Percentiles rank a stretch among this genome's conserved stretches.
Evolutionary conservation across 371 early-diverging fungal genomes (phyloP).

Genomic region (Mortierella sp.): DNA sequence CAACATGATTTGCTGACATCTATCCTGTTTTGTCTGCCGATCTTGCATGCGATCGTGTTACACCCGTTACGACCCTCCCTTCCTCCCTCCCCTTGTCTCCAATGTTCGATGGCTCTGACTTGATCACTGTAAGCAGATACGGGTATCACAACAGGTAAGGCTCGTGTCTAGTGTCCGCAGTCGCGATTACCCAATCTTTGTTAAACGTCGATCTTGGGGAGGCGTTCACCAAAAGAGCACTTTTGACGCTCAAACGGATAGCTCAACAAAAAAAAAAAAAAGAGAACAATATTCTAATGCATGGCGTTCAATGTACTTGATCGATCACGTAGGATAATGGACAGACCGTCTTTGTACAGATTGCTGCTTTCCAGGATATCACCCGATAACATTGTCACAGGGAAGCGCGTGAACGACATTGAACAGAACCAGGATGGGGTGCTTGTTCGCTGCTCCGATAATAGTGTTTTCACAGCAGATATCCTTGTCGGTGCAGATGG

Average conservation of each 20-base stretch:
- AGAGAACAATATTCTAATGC: no score
- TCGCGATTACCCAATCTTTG: not conserved
- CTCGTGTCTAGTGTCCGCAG: not conserved
- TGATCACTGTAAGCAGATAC: conserved; percentile 27
- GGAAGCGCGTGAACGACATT: conserved; percentile 35
- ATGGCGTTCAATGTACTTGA: no score
- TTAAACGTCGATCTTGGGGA: not conserved
- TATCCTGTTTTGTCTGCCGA: no score
- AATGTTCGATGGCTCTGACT: not conserved
- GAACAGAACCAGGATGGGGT: conserved; percentile 24
- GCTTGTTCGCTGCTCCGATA: conserved; percentile 33
- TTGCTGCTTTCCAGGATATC: conserved; percentile 37
- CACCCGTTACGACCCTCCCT: not conserved
- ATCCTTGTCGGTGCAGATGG: conserved; percentile 50
- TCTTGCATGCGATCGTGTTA: no score
- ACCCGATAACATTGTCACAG: conserved; percentile 19
- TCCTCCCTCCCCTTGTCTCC: not conserved
- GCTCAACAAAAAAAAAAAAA: no score
- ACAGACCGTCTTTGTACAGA: conserved; percentile 37
- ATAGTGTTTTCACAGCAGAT: conserved; percentile 12
- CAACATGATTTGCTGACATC: not conserved
- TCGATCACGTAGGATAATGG: conserved; percentile 28
- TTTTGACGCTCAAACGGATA: no score
- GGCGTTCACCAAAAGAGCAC: no score
- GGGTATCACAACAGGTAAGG: conserved; percentile 43